Evolutionary conservation across 352 stramenopile genomes (phyloP).

Genomic region (Globisporangium paroecandrum): DNA sequence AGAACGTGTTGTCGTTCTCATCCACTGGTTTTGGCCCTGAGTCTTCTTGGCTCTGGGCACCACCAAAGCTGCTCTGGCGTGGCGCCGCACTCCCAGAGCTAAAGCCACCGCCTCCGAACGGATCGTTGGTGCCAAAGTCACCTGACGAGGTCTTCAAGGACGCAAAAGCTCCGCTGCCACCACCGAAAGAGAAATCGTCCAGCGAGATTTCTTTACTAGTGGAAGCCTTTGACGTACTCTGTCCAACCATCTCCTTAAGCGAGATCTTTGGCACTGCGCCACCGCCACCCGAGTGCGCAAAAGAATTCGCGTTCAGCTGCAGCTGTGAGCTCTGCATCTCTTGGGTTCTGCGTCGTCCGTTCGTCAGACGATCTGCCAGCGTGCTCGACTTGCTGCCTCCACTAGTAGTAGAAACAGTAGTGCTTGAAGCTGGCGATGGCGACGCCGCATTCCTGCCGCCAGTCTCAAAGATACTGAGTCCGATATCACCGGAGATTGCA

Average conservation of each 20-base stretch:
- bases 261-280: conserved; percentile 38
- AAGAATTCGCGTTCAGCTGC: conserved; percentile 54
- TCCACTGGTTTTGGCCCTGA: conserved; percentile 15
- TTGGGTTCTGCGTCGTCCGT: conserved; percentile 66
- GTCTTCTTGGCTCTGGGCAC: background rate
- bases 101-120: conserved; percentile 16
- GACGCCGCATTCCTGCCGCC: background rate
- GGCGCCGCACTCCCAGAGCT: conserved; percentile 12
- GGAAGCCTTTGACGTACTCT: background rate
- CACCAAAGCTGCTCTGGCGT: conserved; percentile 7
- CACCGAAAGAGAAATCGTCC: conserved; percentile 50
- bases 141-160: background rate
- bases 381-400: conserved; percentile 47
- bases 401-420: conserved; percentile 2
- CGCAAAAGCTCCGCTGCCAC: conserved; percentile 8
- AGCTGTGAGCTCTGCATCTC: conserved; percentile 62
- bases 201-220: conserved; percentile 26
- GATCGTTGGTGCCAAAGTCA: conserved; percentile 19
- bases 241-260: conserved; percentile 48
- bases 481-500: conserved; percentile 8
- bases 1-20: conserved; percentile 25
- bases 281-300: conserved; percentile 24
- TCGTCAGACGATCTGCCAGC: conserved; percentile 55
- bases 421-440: conserved; percentile 19
- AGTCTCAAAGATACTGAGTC: conserved; percentile 20